These are phyloP conservation scores for Chlamydomonas incerta DNA, from an alignment of 139 green algal species.

Conservation along the genomic window DNA sequence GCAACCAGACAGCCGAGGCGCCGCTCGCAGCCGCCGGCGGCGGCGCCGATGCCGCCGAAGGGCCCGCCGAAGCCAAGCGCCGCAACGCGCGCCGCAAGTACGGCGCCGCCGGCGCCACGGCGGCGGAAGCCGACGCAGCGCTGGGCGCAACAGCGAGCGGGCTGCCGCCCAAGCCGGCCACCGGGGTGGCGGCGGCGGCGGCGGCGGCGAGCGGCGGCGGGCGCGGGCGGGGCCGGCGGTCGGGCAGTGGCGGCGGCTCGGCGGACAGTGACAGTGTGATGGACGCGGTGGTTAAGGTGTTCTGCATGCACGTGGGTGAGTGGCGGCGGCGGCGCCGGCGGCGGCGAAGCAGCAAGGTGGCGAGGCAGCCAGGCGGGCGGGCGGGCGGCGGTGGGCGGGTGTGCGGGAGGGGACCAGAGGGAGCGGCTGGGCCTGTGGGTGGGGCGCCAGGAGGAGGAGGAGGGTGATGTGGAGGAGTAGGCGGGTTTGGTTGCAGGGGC, in stretches of 20 bases:
- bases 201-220: not conserved
- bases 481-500: not conserved
- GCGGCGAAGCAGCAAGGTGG: too few relatives aligned
- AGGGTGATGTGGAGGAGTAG: not conserved
- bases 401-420: too few relatives aligned
- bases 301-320: constrained; percentile 44
- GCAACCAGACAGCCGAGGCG: not conserved
- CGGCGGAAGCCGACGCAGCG: constrained; percentile 11
- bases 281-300: constrained; percentile 80
- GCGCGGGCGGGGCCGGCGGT: not conserved
- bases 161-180: not conserved
- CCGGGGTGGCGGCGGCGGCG: too few relatives aligned
- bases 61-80: not conserved
- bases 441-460: not conserved
- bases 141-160: not conserved
- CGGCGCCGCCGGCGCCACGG: constrained; percentile 37
- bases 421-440: not conserved
- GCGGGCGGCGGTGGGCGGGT: too few relatives aligned
- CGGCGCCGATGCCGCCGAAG: not conserved
- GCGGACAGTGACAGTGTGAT: constrained; percentile 60
- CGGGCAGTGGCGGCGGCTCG: not conserved
- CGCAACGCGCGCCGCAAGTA: constrained; percentile 32
- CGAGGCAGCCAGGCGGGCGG: too few relatives aligned
- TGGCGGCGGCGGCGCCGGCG: too few relatives aligned
- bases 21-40: not conserved